Base-by-base conservation (phyloP, 2,329 filamentous ascomycete genomes). In the Arthrobotrys entomopaga region DNA sequence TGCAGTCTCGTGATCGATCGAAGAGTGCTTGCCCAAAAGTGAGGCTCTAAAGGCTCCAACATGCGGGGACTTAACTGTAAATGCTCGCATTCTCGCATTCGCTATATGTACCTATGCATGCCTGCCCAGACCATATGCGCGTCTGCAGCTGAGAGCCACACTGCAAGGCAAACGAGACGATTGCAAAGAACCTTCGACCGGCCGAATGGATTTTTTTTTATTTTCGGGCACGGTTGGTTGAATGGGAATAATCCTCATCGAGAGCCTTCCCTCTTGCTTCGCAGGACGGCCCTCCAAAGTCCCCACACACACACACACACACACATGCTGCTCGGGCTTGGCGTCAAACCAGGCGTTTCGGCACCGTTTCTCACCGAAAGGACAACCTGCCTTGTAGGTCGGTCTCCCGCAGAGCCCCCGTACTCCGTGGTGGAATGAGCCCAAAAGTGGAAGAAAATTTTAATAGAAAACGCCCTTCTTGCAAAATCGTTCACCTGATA, bases 331-430 rank as follows among this genome's bases (percentile, higher is more conserved):
- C 43, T 42, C 38, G 42, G 38, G 56, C 65, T 67, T 74, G 63
- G 70, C 70, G 43, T 46, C 58, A 19, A 49, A 52, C 24, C 56
- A 74, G 70, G 70, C 70, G 63, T 67, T 63, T 74, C 70, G 70
- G 70, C 63, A 63, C 57, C 63, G 57, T 66, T 67, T 57, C 46
- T 46, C 57, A 38, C 70, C 70, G 70, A 74, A 57, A 59, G 40
- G 16, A 46, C 38, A 38, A 42, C 50, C 24, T 54, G 69, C 61
- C 56, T 73, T 73, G 48, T 54, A 34, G 20, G 24, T 40, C 60
- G 29, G 69, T 53, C 29, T 73, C 26, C 67, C 67, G 56, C 67
- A 65, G 61, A 65, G 63, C 57, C 70, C 70, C 29, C 5, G 29
- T 34, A 34, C 29, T 5, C 29, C 57, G 70, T 66, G 57, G 54